These are phyloP conservation scores for Leishmania major DNA, from an alignment of 208 protist species.

Conservation along the genomic window DNA sequence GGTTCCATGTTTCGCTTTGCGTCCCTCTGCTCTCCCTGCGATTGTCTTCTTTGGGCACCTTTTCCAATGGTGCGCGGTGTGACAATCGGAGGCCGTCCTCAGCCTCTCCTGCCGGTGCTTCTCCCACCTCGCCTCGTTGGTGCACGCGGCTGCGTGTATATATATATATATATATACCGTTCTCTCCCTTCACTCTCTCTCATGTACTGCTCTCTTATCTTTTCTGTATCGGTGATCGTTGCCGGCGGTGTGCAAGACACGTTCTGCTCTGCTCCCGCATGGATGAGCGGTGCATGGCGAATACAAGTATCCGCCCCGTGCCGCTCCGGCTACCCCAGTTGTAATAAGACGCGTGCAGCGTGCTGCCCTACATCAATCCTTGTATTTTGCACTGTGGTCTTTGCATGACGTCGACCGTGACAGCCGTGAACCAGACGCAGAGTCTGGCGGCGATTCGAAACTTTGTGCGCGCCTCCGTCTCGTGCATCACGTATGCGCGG, in stretches of 20 bases:
- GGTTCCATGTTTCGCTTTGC: neutral
- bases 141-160: too few species aligned
- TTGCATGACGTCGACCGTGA: conserved; percentile 39
- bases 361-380: neutral
- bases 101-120: neutral
- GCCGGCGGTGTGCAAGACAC: too few species aligned
- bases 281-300: neutral
- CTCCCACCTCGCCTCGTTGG: too few species aligned
- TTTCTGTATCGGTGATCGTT: neutral
- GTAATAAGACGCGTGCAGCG: neutral
- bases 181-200: neutral
- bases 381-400: neutral
- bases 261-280: neutral
- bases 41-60: neutral
- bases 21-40: neutral
- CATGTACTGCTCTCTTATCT: neutral
- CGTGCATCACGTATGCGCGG: conserved; percentile 75
- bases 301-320: neutral
- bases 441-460: conserved; percentile 86
- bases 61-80: neutral
- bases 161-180: too few species aligned
- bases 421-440: conserved; percentile 67
- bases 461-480: conserved; percentile 74
- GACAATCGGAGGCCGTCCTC: neutral
- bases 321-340: neutral